Base-by-base conservation (phyloP, 306 rosid genomes). In the Sindora glabra region DNA sequence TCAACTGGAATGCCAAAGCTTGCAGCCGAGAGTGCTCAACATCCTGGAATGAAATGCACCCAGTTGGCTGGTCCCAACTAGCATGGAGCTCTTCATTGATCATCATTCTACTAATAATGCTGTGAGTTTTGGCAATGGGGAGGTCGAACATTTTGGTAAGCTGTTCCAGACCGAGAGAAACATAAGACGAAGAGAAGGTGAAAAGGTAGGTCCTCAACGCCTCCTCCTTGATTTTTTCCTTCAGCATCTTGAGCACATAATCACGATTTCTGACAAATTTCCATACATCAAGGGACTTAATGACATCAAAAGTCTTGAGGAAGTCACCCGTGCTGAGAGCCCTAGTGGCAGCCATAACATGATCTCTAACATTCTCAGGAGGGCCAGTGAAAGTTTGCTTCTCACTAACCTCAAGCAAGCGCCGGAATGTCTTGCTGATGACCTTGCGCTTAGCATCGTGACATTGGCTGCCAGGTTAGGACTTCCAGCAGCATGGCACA, bases 401-500 rank as follows among this genome's bases (percentile, higher is more conserved):
- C 38, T 80, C 95, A 9, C 95, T 94, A 32, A 71, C 67, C 73
- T 94, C 99, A 34, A 84, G 94, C 76, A 84, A 55, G 30, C 97
- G 83, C 26, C 86, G 77, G 75, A 89, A 89, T 23, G 48, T 86
- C 81, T 86, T 94, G 38, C 95, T 89, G 8, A 94, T 89, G 64
- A 94, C 67, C 67, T 72, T 77, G 52, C 77, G 90, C 73, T 86
- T 89, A 0, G 95, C 77, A 68, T 94, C 99, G 41, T 84, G 89
- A 71, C 51, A 68, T 84, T 89, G 42, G 95, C 89, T 7, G 97
- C 99, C 82, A 86, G 78, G 67, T 89, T 89, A 19, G 99, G 49
- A 94, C 97, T 79, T 94, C 99, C 40, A 94, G 86, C 72, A 94
- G 83, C 97, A 94, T 94, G 33, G 97, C 96, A 67, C 95, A 78